A percentile compares a stretch with the other conserved stretches of the same genome.
Conservation (phyloP, 1,284 basidiomycete species). For the Ustilago bromivora region DNA sequence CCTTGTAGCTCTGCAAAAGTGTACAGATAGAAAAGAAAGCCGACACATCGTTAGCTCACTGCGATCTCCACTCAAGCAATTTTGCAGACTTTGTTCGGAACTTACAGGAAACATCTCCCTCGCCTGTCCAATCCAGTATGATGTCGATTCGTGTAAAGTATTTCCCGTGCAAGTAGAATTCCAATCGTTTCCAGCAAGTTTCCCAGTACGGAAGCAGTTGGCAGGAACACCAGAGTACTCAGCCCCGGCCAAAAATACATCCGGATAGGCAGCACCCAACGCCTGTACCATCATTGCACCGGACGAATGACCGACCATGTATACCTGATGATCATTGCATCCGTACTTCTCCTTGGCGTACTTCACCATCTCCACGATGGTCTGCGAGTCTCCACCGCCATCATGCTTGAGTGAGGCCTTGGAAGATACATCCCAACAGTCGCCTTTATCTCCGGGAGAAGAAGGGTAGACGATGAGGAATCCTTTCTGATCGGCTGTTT, state of each 20-base stretch:
- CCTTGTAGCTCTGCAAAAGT: slow-evolving; percentile 12
- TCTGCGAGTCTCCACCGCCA: slow-evolving; percentile 24
- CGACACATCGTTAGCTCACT: no score
- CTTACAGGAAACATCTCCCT: slow-evolving; percentile 21
- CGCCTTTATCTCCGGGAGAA: slow-evolving; percentile 12
- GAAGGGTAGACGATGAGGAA: slow-evolving; percentile 29
- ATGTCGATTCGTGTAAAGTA: slow-evolving; percentile 1
- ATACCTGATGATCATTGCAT: slow-evolving; percentile 12
- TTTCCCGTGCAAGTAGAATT: slow-evolving; percentile 26
- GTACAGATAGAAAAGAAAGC: no score
- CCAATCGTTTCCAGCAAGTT: slow-evolving; percentile 9
- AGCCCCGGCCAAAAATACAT: slow-evolving; percentile 16
- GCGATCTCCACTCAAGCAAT: background rate
- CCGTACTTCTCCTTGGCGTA: slow-evolving; percentile 27
- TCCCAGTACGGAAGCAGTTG: slow-evolving; percentile 20
- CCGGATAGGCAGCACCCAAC: slow-evolving; percentile 14
- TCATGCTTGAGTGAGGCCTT: slow-evolving; percentile 22
- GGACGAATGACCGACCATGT: slow-evolving; percentile 14
- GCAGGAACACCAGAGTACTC: slow-evolving; percentile 30
- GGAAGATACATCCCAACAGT: slow-evolving; percentile 30
- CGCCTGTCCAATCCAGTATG: slow-evolving; percentile 25
- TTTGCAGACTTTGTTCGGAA: background rate
- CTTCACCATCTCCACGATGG: slow-evolving; percentile 29
- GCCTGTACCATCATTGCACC: slow-evolving; percentile 31
- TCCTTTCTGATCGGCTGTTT: slow-evolving; percentile 28